Conservation (phyloP, 257 asterid species). For the Linderniella brevidens region DNA sequence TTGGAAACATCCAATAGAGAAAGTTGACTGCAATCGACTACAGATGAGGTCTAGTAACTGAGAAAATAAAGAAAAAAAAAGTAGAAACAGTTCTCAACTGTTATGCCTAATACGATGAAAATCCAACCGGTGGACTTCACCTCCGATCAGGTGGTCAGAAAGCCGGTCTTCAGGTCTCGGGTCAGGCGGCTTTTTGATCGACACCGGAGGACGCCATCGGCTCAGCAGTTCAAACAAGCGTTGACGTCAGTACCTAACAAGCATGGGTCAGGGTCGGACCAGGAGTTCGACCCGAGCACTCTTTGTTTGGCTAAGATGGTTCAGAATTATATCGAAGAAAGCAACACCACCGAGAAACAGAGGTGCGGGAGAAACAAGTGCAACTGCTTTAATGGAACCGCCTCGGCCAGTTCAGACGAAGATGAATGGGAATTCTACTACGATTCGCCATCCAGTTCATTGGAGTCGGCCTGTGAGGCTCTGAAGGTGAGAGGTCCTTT, state of each 20-base stretch:
- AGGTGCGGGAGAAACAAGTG: constrained; percentile 49
- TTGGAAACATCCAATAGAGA: too few species aligned
- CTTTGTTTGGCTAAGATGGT: constrained; percentile 72
- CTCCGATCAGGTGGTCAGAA: constrained; percentile 30
- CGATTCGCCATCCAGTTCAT: constrained; percentile 16
- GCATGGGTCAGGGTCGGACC: constrained; percentile 24
- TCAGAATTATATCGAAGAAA: constrained; percentile 67
- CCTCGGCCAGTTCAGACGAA: constrained; percentile 56
- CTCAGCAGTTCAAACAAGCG: constrained; percentile 29
- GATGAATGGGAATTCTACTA: constrained; percentile 31
- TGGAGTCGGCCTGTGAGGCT: constrained; percentile 21
- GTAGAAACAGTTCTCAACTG: background rate
- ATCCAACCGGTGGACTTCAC: constrained; percentile 66
- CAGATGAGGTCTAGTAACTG: constrained; percentile 3
- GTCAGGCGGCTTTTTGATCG: constrained; percentile 73
- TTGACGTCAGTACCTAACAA: constrained; percentile 17
- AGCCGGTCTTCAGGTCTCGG: constrained; percentile 41
- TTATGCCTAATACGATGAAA: constrained; percentile 46
- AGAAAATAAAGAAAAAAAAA: background rate
- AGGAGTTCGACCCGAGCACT: constrained; percentile 75
- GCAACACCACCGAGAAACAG: constrained; percentile 32
- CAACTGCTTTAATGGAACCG: constrained; percentile 56
- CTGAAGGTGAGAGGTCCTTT: constrained; percentile 37
- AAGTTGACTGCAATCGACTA: background rate
- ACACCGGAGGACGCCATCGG: constrained; percentile 22